Evolutionary conservation across 1,284 basidiomycete species (phyloP).

Genomic region (Melampsora americana): DNA sequence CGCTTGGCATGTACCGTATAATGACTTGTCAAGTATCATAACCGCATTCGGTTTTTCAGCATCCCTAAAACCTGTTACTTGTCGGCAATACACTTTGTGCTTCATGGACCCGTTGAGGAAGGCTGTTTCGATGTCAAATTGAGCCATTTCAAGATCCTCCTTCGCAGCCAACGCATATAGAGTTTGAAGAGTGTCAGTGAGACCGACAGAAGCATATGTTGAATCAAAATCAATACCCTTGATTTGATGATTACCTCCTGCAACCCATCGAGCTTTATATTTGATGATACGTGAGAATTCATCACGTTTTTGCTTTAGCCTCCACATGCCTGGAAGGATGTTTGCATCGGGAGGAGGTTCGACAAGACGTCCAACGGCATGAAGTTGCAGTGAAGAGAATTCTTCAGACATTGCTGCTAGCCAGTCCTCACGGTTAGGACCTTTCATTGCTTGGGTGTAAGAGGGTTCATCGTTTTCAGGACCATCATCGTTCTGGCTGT

Average conservation of each 20-base stretch:
- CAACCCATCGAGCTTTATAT: not conserved
- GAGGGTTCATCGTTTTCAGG: not conserved
- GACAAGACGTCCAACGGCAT: not conserved
- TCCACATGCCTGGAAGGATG: not conserved
- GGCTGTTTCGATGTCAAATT: slow-evolving; percentile 1
- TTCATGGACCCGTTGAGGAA: not conserved
- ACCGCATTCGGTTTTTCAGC: not conserved
- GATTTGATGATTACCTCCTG: not conserved
- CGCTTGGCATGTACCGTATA: not conserved
- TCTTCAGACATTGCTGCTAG: not conserved
- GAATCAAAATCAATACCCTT: too few species aligned
- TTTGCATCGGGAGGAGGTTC: not conserved
- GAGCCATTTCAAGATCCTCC: not conserved
- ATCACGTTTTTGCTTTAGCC: not conserved
- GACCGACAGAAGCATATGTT: not conserved
- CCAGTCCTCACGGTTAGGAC: not conserved
- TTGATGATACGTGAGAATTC: not conserved
- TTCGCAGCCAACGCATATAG: not conserved
- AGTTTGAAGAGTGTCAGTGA: not conserved
- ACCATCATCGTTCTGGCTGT: too few species aligned
- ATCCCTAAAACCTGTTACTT: not conserved
- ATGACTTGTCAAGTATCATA: not conserved
- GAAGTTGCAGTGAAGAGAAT: not conserved
- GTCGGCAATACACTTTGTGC: not conserved
- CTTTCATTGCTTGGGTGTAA: not conserved